These are phyloP conservation scores for Brassica rapa DNA, from an alignment of 345 rosid genomes.

Conservation along the genomic window DNA sequence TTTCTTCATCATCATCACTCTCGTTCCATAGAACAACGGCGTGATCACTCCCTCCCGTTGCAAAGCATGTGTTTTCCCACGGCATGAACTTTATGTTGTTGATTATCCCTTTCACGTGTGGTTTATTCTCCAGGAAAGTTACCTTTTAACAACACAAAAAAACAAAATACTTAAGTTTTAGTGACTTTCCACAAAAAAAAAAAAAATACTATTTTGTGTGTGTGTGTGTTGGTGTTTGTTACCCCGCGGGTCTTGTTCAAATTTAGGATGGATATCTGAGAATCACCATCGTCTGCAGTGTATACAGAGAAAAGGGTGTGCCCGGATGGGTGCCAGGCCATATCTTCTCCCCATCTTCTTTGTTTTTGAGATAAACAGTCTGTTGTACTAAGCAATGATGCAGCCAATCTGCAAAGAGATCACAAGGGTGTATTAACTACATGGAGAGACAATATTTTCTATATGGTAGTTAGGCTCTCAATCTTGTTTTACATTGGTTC, in stretches of 20 bases:
- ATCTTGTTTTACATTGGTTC: no score
- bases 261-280: conserved; percentile 79
- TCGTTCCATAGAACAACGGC: conserved; percentile 81
- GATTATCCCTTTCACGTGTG: conserved; percentile 84
- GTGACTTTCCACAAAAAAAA: neutral
- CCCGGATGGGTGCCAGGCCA: conserved; percentile 90
- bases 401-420: conserved; percentile 64
- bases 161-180: conserved; percentile 19
- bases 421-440: no score
- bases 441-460: no score
- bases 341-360: conserved; percentile 95
- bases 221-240: conserved; percentile 9
- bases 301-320: conserved; percentile 64
- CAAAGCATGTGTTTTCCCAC: conserved; percentile 71
- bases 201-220: neutral
- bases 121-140: conserved; percentile 70
- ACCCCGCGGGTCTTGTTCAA: conserved; percentile 74
- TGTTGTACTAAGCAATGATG: conserved; percentile 67
- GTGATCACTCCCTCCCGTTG: conserved; percentile 90
- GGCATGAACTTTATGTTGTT: conserved; percentile 83
- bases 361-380: conserved; percentile 67
- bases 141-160: conserved; percentile 44
- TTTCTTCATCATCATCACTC: conserved; percentile 57
- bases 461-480: no score
- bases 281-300: conserved; percentile 76